Evolutionary conservation across 1,284 basidiomycete genomes (phyloP).

Genomic region (Puccinia polysora): DNA sequence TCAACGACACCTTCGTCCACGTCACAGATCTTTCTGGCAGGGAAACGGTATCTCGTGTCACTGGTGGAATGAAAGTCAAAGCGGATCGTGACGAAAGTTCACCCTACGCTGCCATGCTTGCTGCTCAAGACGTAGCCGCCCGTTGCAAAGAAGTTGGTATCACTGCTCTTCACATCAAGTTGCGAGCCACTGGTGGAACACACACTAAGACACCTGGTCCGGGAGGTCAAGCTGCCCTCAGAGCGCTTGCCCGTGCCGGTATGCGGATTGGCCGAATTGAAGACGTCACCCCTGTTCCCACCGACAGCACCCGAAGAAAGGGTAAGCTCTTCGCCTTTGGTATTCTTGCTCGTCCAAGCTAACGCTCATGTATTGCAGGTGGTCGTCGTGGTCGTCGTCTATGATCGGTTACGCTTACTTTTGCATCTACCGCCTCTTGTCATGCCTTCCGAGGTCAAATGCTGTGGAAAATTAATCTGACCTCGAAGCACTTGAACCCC

Average conservation of each 20-base stretch:
- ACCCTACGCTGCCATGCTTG: conserved; percentile 98
- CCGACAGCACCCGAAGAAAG: conserved; percentile 95
- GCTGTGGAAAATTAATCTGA: no score
- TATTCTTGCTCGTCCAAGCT: conserved; percentile 9
- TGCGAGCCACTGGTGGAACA: conserved; percentile 96
- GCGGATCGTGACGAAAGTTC: conserved; percentile 99
- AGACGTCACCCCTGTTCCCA: conserved; percentile 90
- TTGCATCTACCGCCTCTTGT: no score
- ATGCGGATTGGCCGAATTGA: conserved; percentile 98
- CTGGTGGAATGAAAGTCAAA: conserved; percentile 99
- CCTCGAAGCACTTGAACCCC: no score
- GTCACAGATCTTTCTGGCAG: conserved; percentile 97
- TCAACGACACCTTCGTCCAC: conserved; percentile 99
- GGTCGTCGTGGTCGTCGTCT: conserved; percentile 99
- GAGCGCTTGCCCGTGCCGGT: conserved; percentile 95
- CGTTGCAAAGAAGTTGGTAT: conserved; percentile 99
- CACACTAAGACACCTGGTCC: conserved; percentile 98
- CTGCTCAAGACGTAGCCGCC: conserved; percentile 90
- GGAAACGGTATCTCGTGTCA: conserved; percentile 98
- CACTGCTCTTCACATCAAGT: conserved; percentile 94
- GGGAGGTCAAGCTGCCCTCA: conserved; percentile 95
- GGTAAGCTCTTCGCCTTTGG: conserved; percentile 52
- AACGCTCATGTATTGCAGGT: conserved; percentile 61
- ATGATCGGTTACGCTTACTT: conserved; percentile 52
- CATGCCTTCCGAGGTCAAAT: no score